Base-by-base conservation (phyloP, 345 rosid genomes). In the Corchorus olitorius region DNA sequence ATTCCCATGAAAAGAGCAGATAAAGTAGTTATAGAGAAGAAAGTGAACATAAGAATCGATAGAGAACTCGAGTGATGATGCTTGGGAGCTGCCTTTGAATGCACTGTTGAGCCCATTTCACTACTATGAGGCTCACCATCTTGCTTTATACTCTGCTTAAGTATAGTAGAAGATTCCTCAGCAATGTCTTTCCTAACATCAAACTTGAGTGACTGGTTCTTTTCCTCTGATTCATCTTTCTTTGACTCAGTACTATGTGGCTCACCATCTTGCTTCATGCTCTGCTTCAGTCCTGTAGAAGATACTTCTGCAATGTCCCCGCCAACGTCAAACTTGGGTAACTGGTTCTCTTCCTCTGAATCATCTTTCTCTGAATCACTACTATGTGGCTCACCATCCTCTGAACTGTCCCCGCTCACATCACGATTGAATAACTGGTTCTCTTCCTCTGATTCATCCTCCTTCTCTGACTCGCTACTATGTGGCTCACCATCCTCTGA, bases 61-160 rank as follows among this genome's bases (percentile, higher is more conserved):
- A 46, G 39, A 5, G 59, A 73, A 54, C 59, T 70, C 49, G 56
- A 55, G 35, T 61, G 53, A 12, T 0, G 41, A 48, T 3, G 74
- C 43, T 8, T 58, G 12, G 75, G 12, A 14, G 20, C 56, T 10
- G 76, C 56, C 61, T 60, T 72, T 43, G 55, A 7, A 66, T 20
- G 45, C 63, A 34, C 65, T 16, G 73, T 50, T 8, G 77, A 52
- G 22, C n/a, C 82, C 6, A 12, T 73, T 82, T 72, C 50, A 3
- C 43, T 2, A 11, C 75, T 55, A 0, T 12, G 73, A 0, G 66
- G 70, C 73, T 81, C 80, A 49, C 45, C 75, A 56, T 63, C 75
- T 15, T n/a, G 49, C 17, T 70, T 70, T 11, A 61, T 22, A 60
- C 89, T 69, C 49, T n/a, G 78, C 75, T 84, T 86, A 76, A 77